Conservation (phyloP, 1,284 basidiomycete genomes). For the Calocybe gambosa region DNA sequence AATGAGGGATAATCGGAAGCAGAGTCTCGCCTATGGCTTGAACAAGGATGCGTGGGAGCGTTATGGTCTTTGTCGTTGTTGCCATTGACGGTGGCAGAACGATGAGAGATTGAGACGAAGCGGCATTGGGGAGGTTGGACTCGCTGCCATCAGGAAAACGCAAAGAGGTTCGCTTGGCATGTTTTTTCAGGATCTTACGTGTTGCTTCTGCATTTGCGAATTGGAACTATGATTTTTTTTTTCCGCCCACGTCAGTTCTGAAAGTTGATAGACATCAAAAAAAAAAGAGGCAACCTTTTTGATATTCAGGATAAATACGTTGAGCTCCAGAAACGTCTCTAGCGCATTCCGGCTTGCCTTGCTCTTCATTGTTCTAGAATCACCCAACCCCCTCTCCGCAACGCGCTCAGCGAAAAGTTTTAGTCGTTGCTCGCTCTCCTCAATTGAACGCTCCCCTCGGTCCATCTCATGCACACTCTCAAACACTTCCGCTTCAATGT, state of each 20-base stretch:
- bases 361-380: conserved; percentile 54
- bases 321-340: conserved; percentile 77
- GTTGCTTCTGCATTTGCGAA: conserved; percentile 85
- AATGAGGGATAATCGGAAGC: conserved; percentile 75
- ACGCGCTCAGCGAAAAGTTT: conserved; percentile 68
- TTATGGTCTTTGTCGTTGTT: conserved; percentile 17
- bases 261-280: too few relatives aligned
- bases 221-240: conserved; percentile 53
- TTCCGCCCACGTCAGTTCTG: too few relatives aligned
- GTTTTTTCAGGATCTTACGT: conserved; percentile 91
- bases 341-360: conserved; percentile 64
- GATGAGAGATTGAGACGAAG: conserved; percentile 6
- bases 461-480: conserved; percentile 71
- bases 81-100: neutral
- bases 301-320: conserved; percentile 77
- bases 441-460: conserved; percentile 68
- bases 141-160: conserved; percentile 29
- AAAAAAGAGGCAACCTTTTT: conserved; percentile 60
- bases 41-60: conserved; percentile 75
- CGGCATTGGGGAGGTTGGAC: neutral
- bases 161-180: conserved; percentile 80
- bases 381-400: conserved; percentile 53
- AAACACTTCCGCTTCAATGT: conserved; percentile 86
- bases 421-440: conserved; percentile 72
- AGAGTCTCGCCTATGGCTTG: conserved; percentile 83